These are phyloP conservation scores for Phytopythium delawarense DNA, from an alignment of 352 stramenopile genomes.

Conservation along the genomic window DNA sequence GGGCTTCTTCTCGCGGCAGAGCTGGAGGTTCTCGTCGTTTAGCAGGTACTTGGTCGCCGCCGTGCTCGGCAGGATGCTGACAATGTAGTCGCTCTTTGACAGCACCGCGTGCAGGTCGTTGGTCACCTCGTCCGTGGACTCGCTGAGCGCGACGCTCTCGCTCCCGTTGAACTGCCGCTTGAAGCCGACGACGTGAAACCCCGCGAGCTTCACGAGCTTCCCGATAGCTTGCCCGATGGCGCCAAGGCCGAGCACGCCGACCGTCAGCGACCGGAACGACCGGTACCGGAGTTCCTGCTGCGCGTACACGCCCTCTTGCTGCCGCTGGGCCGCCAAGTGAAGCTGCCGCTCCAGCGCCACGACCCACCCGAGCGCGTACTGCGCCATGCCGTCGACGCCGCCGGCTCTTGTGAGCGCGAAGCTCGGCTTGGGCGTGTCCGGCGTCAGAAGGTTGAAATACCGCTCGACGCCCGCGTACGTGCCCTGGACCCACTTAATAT, in stretches of 20 bases:
- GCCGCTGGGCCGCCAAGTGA: slow-evolving; percentile 35
- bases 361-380: slow-evolving; percentile 71
- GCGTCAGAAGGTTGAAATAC: slow-evolving; percentile 28
- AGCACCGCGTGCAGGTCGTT: slow-evolving; percentile 45
- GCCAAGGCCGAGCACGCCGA: slow-evolving; percentile 53
- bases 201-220: slow-evolving; percentile 33
- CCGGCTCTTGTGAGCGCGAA: slow-evolving; percentile 59
- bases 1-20: slow-evolving; percentile 54
- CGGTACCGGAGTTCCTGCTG: slow-evolving; percentile 36
- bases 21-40: slow-evolving; percentile 31
- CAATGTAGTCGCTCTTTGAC: slow-evolving; percentile 60
- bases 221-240: slow-evolving; percentile 63
- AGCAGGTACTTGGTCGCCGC: slow-evolving; percentile 62
- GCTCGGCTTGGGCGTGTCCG: slow-evolving; percentile 1
- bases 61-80: slow-evolving; percentile 84
- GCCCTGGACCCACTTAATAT: slow-evolving; percentile 54
- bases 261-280: slow-evolving; percentile 38
- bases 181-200: slow-evolving; percentile 69
- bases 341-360: slow-evolving; percentile 63
- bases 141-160: slow-evolving; percentile 12
- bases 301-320: slow-evolving; percentile 34
- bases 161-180: slow-evolving; percentile 38
- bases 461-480: slow-evolving; percentile 62
- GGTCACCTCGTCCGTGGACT: slow-evolving; percentile 34
- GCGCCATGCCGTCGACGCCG: slow-evolving; percentile 56